Base-by-base conservation (phyloP, 352 stramenopile genomes). In the Phytophthora melonis region DNA sequence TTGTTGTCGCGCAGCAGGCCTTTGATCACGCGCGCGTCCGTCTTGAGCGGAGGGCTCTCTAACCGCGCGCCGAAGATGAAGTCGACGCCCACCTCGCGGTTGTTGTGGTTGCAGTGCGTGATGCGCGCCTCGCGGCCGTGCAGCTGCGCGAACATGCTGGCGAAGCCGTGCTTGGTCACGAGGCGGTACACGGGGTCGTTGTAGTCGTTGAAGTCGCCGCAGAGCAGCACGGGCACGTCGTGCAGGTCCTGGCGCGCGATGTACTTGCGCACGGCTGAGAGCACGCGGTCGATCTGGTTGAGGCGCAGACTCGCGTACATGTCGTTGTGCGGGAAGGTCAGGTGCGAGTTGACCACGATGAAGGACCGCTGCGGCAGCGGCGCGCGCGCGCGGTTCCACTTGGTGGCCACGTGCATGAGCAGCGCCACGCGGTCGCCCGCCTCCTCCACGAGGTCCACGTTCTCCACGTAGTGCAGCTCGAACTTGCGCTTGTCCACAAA, bases 51-150 rank as follows among this genome's bases (percentile, higher is more conserved):
- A 49, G 54, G 30, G 18, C 58, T 77, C 30, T 84, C 36, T 23
- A 93, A 19, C 49, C 89, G 78, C 11, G 86, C 83, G 1, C 84
- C 84, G 58, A 96, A 96, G 70, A 96, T 93, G 64, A 96, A 96
- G 58, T 96, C 89, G 27, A 96, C 89, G 47, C 87, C 86, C 43
- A 96, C 89, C 66, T 96, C 88, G 60, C 85, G 83, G 76, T 96
- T 96, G 77, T 96, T 96, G 72, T 96, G 89, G 68, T 96, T 96
- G 74, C 88, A 94, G 75, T 96, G 89, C 50, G 89, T 96, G 69
- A 96, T 93, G 23, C 87, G 75, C 39, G 89, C 89, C 60, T 96
- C 89, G 39, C 89, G 87, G 1, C 89, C 89, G 72, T 96, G 82
- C 52, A 93, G 43, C 27, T 91, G 75, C 18, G 78, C 80, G 53